Conservation (phyloP, 257 asterid genomes). For the Nicotiana undulata region DNA sequence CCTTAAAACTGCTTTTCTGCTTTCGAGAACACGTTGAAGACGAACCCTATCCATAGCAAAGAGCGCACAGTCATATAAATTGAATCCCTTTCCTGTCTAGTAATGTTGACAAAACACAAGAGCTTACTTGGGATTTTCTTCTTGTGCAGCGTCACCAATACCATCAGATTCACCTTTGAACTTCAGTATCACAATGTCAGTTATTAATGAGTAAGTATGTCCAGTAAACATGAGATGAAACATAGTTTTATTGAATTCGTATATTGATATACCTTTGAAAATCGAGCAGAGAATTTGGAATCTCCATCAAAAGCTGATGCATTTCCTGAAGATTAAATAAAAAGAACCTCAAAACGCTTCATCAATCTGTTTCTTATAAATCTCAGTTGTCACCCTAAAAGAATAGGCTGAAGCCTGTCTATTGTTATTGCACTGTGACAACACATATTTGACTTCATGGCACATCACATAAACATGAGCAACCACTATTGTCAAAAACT, state of each 20-base stretch:
- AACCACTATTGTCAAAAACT: too few species aligned
- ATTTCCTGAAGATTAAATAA: conserved; percentile 18
- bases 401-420: not conserved
- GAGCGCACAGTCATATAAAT: not conserved
- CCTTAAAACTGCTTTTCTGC: conserved; percentile 64
- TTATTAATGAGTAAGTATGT: not conserved
- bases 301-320: conserved; percentile 21
- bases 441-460: too few species aligned
- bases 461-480: too few species aligned
- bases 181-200: conserved; percentile 9
- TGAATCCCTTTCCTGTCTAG: not conserved
- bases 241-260: not conserved
- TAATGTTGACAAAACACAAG: conserved; percentile 7
- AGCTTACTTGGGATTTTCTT: conserved; percentile 55
- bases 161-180: conserved; percentile 31
- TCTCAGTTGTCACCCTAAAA: not conserved
- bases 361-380: not conserved
- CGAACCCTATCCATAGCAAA: conserved; percentile 40
- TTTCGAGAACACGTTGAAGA: conserved; percentile 64
- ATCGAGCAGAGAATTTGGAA: conserved; percentile 25
- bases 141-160: conserved; percentile 23
- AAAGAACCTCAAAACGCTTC: not conserved
- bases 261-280: conserved; percentile 31
- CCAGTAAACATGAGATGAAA: not conserved
- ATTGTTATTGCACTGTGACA: too few species aligned